A percentile compares a stretch with the other conserved stretches of the same genome.
Evolutionary conservation across 768 basidiomycete genomes (phyloP).

Genomic region (Leccinellum albellum): DNA sequence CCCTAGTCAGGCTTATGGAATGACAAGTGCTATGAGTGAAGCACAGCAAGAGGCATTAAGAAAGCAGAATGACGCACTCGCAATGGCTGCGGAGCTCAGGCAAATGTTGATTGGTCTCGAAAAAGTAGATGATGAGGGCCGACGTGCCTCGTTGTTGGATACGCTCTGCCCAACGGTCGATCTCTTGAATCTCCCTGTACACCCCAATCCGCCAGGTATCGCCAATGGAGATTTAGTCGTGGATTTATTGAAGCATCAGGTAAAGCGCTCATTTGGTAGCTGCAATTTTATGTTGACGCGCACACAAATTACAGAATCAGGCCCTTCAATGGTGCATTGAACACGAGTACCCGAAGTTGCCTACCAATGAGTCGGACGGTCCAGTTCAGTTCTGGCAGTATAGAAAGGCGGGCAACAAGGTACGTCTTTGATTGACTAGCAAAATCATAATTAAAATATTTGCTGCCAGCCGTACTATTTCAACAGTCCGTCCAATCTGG

Average conservation of each 20-base stretch:
- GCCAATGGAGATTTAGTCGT: slow-evolving; percentile 63
- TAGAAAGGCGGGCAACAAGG: slow-evolving; percentile 53
- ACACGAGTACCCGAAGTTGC: slow-evolving; percentile 73
- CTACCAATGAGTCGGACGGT: slow-evolving; percentile 58
- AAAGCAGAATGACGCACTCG: slow-evolving; percentile 40
- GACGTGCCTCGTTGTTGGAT: slow-evolving; percentile 69
- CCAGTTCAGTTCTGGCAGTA: slow-evolving; percentile 91
- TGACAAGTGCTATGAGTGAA: slow-evolving; percentile 21
- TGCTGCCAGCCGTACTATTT: slow-evolving; percentile 54
- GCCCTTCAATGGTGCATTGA: slow-evolving; percentile 83
- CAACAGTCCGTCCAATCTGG: slow-evolving; percentile 48
- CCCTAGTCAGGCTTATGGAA: slow-evolving; percentile 16
- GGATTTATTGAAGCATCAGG: slow-evolving; percentile 82
- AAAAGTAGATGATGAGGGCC: slow-evolving; percentile 73
- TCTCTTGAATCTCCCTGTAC: slow-evolving; percentile 63
- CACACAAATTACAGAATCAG: slow-evolving; percentile 53
- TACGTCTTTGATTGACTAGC: slow-evolving; percentile 22
- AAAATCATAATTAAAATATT: not conserved
- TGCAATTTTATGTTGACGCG: not conserved
- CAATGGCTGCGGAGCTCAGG: slow-evolving; percentile 64
- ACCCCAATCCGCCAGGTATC: slow-evolving; percentile 69
- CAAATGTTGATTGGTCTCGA: slow-evolving; percentile 64
- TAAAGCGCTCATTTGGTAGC: slow-evolving; percentile 17
- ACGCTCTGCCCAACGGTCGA: slow-evolving; percentile 66
- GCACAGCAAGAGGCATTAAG: slow-evolving; percentile 34